Conservation (phyloP, 805 yeast genomes). For the Kluyveromyces dobzhanskii region DNA sequence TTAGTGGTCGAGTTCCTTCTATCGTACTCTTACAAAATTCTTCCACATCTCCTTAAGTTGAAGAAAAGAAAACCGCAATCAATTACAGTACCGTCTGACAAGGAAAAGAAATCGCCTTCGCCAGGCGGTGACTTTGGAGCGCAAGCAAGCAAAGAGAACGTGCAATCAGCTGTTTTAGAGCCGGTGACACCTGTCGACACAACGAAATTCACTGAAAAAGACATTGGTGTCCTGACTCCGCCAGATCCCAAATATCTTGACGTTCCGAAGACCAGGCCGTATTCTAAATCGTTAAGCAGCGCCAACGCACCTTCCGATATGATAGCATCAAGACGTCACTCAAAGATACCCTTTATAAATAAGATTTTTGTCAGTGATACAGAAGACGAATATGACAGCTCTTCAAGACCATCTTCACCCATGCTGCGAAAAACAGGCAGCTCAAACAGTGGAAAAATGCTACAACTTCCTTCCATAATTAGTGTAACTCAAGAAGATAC, state of each 20-base stretch:
- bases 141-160: background rate
- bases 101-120: background rate
- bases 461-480: constrained; percentile 7
- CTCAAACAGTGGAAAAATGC: constrained; percentile 2
- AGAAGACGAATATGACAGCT: constrained; percentile 22
- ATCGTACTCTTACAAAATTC: constrained; percentile 70
- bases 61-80: constrained; percentile 19
- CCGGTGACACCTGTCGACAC: constrained; percentile 7
- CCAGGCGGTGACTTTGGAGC: background rate
- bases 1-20: constrained; percentile 82
- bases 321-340: constrained; percentile 20
- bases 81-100: background rate
- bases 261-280: constrained; percentile 20
- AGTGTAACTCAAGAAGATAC: constrained; percentile 7
- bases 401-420: constrained; percentile 2
- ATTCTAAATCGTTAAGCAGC: constrained; percentile 27
- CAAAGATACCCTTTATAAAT: constrained; percentile 25
- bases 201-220: background rate
- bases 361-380: constrained; percentile 26
- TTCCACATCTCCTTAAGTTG: constrained; percentile 44
- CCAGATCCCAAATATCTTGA: constrained; percentile 9
- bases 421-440: background rate
- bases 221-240: constrained; percentile 3
- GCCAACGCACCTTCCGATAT: constrained; percentile 27
- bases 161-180: constrained; percentile 4